Evolutionary conservation across 2,329 filamentous ascomycete species (phyloP).

Genomic region (Elsinoe fawcettii): DNA sequence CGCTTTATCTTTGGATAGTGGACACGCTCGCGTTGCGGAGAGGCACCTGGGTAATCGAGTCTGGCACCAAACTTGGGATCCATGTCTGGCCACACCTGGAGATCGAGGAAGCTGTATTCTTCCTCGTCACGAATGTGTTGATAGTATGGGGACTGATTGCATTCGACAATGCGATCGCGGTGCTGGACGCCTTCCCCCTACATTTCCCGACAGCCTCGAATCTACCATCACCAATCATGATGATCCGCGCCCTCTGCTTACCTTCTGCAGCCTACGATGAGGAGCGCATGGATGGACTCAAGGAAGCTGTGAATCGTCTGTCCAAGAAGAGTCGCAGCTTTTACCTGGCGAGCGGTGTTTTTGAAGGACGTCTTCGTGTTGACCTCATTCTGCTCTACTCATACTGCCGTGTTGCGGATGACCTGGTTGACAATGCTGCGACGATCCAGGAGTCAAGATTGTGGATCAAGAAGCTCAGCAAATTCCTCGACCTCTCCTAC

Average conservation of each 20-base stretch:
- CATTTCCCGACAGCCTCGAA: conserved; percentile 46
- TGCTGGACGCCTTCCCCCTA: conserved; percentile 55
- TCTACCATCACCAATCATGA: conserved; percentile 41
- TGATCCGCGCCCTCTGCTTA: conserved; percentile 47
- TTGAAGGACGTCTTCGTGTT: conserved; percentile 58
- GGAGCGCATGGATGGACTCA: conserved; percentile 49
- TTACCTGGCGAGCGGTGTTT: conserved; percentile 62
- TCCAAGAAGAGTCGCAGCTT: conserved; percentile 63
- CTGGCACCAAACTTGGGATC: conserved; percentile 57
- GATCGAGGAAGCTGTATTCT: conserved; percentile 68
- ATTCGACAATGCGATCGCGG: conserved; percentile 60
- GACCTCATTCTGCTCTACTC: conserved; percentile 64
- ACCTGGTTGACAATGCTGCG: conserved; percentile 60
- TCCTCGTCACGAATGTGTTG: conserved; percentile 60
- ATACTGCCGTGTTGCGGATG: conserved; percentile 66
- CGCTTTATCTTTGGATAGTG: conserved; percentile 63
- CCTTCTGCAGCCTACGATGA: conserved; percentile 49
- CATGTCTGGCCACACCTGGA: conserved; percentile 60
- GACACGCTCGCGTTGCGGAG: conserved; percentile 59
- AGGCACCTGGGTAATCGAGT: conserved; percentile 65
- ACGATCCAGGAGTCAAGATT: conserved; percentile 44
- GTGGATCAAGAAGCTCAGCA: conserved; percentile 53
- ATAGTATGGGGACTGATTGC: conserved; percentile 62
- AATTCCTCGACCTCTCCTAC: conserved; percentile 51
- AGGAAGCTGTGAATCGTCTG: conserved; percentile 52